These are phyloP conservation scores for Metschnikowia aberdeeniae DNA, from an alignment of 805 yeast species.

Conservation along the genomic window DNA sequence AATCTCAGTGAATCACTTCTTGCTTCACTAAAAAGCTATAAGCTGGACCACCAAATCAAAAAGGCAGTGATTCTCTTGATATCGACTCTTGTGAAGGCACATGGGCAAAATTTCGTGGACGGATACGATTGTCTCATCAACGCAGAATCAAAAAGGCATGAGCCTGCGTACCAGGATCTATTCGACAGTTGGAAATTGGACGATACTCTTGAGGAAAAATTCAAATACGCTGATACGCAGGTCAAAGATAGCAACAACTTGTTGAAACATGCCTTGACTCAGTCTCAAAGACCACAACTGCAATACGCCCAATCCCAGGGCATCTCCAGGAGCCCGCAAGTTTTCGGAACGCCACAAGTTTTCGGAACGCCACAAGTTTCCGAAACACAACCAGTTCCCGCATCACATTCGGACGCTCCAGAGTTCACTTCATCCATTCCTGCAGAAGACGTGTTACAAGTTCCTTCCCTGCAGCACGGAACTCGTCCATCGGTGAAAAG, in stretches of 20 bases:
- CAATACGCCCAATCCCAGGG: background rate
- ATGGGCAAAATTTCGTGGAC: background rate
- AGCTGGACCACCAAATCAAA: background rate
- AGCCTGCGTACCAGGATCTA: conserved; percentile 1
- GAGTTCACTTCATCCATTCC: background rate
- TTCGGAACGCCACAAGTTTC: too few species aligned
- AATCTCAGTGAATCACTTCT: conserved; percentile 1
- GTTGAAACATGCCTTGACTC: background rate
- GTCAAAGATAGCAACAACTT: background rate
- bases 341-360: too few species aligned
- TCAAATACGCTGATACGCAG: background rate
- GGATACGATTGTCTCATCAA: conserved; percentile 5
- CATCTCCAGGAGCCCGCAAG: too few species aligned
- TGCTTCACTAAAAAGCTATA: conserved; percentile 1
- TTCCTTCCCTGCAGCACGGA: background rate
- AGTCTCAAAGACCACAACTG: background rate
- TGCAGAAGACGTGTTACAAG: background rate
- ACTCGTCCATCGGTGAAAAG: background rate
- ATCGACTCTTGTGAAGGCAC: conserved; percentile 8
- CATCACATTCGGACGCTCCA: background rate
- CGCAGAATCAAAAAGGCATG: conserved; percentile 5
- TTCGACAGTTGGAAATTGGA: conserved; percentile 7
- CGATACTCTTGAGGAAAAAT: background rate
- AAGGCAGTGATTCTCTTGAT: conserved; percentile 11
- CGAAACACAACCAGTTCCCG: too few species aligned